Percentiles rank a stretch among this genome's conserved stretches.
Conservation (phyloP, 331 rosid genomes). For the Ulmus americana region DNA sequence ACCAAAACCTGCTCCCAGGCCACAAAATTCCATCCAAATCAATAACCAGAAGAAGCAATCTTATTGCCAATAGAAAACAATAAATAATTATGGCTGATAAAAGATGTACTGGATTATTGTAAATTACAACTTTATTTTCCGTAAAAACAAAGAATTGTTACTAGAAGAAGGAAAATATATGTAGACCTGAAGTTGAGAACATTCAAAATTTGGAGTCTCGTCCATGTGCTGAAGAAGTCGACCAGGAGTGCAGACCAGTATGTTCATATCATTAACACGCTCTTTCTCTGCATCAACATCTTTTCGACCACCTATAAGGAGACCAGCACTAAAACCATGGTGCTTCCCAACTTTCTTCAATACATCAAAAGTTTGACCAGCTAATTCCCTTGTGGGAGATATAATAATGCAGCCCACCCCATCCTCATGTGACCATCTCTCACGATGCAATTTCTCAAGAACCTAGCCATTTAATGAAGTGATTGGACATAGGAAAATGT, state of each 20-base stretch:
- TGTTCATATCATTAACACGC: conserved; percentile 58
- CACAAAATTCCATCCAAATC: conserved; percentile 29
- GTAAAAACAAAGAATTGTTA: not conserved
- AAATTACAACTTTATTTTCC: not conserved
- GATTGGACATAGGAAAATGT: not conserved
- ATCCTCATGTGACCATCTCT: conserved; percentile 70
- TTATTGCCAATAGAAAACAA: not conserved
- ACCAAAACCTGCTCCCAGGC: conserved; percentile 67
- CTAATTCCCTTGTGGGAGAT: conserved; percentile 89
- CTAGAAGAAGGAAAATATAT: not conserved
- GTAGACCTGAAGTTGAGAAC: conserved; percentile 76
- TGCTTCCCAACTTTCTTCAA: conserved; percentile 53
- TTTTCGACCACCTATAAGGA: conserved; percentile 85
- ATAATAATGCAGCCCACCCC: conserved; percentile 89
- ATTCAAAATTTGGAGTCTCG: conserved; percentile 86
- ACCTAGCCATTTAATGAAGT: conserved; percentile 30
- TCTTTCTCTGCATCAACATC: conserved; percentile 68
- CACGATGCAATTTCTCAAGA: conserved; percentile 70
- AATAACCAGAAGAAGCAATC: conserved; percentile 20
- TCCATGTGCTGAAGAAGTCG: conserved; percentile 95
- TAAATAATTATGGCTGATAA: no score
- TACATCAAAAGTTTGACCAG: conserved; percentile 73
- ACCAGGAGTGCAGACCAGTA: conserved; percentile 88
- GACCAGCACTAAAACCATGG: conserved; percentile 87
- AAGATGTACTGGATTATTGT: no score